phyloP scores from a whole-genome alignment of 2,329 filamentous ascomycete genomes.

The Cladosporium oxysporum region DNA sequence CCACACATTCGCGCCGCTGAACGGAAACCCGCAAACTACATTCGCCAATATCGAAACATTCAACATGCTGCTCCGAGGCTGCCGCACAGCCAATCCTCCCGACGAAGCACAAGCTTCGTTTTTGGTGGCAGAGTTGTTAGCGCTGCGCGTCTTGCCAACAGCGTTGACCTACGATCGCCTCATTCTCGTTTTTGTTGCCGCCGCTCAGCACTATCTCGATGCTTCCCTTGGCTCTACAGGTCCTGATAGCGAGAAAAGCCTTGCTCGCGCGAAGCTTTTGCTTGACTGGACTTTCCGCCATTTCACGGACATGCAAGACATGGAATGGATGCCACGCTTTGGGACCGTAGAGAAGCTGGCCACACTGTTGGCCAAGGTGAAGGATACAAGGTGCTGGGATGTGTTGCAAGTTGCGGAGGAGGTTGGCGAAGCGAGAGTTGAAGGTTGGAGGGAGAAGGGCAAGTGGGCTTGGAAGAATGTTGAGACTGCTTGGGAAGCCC shows the following conservation, averaged over 20 bases:
- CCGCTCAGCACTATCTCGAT: slow-evolving; percentile 22
- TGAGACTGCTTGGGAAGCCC: slow-evolving; percentile 14
- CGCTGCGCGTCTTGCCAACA: slow-evolving; percentile 56
- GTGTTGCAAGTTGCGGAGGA: slow-evolving; percentile 37
- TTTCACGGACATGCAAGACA: slow-evolving; percentile 37
- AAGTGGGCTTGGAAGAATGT: slow-evolving; percentile 25
- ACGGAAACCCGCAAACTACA: slow-evolving; percentile 27
- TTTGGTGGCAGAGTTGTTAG: slow-evolving; percentile 62
- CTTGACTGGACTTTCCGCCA: slow-evolving; percentile 37
- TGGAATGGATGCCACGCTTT: slow-evolving; percentile 36
- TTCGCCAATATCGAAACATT: slow-evolving; percentile 56
- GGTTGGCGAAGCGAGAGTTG: slow-evolving; percentile 25
- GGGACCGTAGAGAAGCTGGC: slow-evolving; percentile 35
- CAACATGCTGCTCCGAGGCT: slow-evolving; percentile 53
- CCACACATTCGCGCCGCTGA: slow-evolving; percentile 43
- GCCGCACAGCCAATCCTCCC: slow-evolving; percentile 27
- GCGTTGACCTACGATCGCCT: slow-evolving; percentile 63
- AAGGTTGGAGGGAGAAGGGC: slow-evolving; percentile 33
- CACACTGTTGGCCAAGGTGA: slow-evolving; percentile 28
- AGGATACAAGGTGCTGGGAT: slow-evolving; percentile 39
- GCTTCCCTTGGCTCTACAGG: neutral
- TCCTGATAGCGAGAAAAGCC: neutral
- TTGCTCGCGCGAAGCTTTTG: slow-evolving; percentile 24
- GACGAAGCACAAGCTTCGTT: slow-evolving; percentile 61
- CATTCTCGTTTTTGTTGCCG: slow-evolving; percentile 55